Percentiles rank a stretch among this genome's conserved stretches.
Evolutionary conservation across 345 rosid species (phyloP).

Genomic region (Schrenkiella parvula): DNA sequence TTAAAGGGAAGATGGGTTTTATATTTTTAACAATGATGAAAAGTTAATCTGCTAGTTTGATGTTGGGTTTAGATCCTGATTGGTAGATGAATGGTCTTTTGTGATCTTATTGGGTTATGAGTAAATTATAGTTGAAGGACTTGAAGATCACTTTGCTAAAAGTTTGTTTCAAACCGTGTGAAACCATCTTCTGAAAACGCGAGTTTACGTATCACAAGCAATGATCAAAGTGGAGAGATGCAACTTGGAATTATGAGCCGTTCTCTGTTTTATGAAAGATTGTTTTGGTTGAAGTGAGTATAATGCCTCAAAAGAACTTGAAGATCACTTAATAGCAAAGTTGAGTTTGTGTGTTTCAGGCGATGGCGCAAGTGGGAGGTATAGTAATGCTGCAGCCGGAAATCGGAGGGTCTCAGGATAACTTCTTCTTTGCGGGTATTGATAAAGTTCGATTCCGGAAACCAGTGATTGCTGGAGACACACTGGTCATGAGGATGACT

Average conservation of each 20-base stretch:
- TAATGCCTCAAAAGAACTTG: not conserved
- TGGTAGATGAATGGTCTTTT: not conserved
- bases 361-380: conserved; percentile 98
- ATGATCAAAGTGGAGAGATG: not conserved
- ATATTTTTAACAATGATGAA: conserved; percentile 28
- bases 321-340: not conserved
- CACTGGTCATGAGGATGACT: conserved; percentile 90
- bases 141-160: not conserved
- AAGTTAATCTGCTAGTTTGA: conserved; percentile 51
- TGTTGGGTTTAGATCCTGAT: not conserved
- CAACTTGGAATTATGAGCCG: not conserved
- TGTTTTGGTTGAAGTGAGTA: not conserved
- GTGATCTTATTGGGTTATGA: not conserved
- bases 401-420: conserved; percentile 70
- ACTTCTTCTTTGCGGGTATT: conserved; percentile 84
- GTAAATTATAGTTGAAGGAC: not conserved
- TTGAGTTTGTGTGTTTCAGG: conserved; percentile 37
- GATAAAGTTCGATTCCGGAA: conserved; percentile 89
- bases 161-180: not conserved
- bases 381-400: conserved; percentile 88
- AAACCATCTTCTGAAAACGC: not conserved
- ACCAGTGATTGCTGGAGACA: conserved; percentile 94
- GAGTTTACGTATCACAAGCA: not conserved
- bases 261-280: not conserved
- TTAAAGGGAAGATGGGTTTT: not conserved